Percentiles rank a stretch among this genome's conserved stretches.
phyloP scores from a whole-genome alignment of 2,329 filamentous ascomycete species.

The Pezicula radicicola region DNA sequence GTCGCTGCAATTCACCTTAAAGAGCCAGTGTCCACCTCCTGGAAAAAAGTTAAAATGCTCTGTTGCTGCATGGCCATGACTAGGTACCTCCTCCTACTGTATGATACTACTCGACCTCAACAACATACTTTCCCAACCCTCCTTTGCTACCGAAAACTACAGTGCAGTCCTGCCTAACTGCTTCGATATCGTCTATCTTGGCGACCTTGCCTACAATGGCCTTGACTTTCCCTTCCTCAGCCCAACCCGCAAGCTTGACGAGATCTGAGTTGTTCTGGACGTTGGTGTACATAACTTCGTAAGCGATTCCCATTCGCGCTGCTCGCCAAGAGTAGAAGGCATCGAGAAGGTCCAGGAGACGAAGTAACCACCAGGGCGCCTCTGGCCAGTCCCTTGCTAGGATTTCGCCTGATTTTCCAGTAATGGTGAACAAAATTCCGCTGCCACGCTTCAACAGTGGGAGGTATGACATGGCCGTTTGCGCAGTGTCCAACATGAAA shows the following conservation, averaged over 20 bases:
- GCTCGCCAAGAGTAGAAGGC: constrained; percentile 14
- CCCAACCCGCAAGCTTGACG: constrained; percentile 23
- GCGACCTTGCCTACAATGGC: constrained; percentile 31
- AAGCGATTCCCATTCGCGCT: constrained; percentile 32
- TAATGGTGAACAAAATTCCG: constrained; percentile 33
- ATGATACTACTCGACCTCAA: constrained; percentile 21
- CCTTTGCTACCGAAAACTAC: constrained; percentile 34
- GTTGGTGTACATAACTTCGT: constrained; percentile 31
- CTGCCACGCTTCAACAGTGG: constrained; percentile 33
- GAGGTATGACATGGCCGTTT: constrained; percentile 31
- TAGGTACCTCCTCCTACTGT: too few relatives aligned
- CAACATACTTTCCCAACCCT: constrained; percentile 38
- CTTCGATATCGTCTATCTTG: constrained; percentile 31
- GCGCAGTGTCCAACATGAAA: constrained; percentile 40
- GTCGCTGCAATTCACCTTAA: too few relatives aligned
- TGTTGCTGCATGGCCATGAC: too few relatives aligned
- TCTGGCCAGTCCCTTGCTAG: constrained; percentile 24
- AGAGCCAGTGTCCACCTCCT: too few relatives aligned
- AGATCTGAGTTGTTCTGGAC: constrained; percentile 24
- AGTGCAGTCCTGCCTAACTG: constrained; percentile 31
- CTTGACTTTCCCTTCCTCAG: constrained; percentile 29
- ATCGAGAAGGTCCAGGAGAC: neutral
- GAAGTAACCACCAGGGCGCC: constrained; percentile 25
- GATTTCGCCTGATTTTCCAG: constrained; percentile 28
- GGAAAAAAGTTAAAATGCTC: too few relatives aligned